These are phyloP conservation scores for Peniophora sp. DNA, from an alignment of 1,284 basidiomycete species.

Conservation along the genomic window DNA sequence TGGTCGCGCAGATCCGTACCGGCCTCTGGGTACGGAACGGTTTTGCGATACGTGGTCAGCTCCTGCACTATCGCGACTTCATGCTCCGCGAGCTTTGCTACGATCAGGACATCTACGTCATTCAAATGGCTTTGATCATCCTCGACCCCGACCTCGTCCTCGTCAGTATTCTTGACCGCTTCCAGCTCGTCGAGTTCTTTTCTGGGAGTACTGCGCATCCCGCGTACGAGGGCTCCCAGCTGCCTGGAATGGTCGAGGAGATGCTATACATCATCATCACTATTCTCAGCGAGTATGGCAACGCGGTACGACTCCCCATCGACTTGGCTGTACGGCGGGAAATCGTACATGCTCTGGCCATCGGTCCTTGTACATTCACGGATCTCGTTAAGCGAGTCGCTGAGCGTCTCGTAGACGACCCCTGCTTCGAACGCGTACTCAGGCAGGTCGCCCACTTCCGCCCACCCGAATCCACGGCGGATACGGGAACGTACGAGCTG, in stretches of 20 bases:
- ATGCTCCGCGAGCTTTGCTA: conserved; percentile 94
- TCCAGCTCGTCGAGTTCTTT: conserved; percentile 78
- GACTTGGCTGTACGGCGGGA: conserved; percentile 71
- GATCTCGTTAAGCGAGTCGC: conserved; percentile 90
- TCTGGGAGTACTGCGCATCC: conserved; percentile 50
- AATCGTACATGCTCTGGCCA: conserved; percentile 86
- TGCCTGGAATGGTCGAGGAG: conserved; percentile 88
- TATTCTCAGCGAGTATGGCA: conserved; percentile 78
- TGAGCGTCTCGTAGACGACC: conserved; percentile 84
- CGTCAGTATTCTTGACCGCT: conserved; percentile 85
- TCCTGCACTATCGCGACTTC: conserved; percentile 96
- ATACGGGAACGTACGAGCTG: conserved; percentile 84
- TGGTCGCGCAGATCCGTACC: conserved; percentile 91
- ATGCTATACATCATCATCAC: conserved; percentile 84
- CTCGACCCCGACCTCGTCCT: conserved; percentile 79
- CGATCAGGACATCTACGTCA: conserved; percentile 91
- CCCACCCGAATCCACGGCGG: conserved; percentile 69
- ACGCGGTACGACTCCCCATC: conserved; percentile 65
- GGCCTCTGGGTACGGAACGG: conserved; percentile 98
- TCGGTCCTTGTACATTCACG: conserved; percentile 85
- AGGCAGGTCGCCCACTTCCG: conserved; percentile 78
- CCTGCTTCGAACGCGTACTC: conserved; percentile 78
- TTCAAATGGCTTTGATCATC: conserved; percentile 79
- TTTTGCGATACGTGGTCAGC: conserved; percentile 89
- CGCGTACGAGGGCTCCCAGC: conserved; percentile 64